These are phyloP conservation scores for Aurinia saxatilis DNA, from an alignment of 345 rosid genomes.

Conservation along the genomic window DNA sequence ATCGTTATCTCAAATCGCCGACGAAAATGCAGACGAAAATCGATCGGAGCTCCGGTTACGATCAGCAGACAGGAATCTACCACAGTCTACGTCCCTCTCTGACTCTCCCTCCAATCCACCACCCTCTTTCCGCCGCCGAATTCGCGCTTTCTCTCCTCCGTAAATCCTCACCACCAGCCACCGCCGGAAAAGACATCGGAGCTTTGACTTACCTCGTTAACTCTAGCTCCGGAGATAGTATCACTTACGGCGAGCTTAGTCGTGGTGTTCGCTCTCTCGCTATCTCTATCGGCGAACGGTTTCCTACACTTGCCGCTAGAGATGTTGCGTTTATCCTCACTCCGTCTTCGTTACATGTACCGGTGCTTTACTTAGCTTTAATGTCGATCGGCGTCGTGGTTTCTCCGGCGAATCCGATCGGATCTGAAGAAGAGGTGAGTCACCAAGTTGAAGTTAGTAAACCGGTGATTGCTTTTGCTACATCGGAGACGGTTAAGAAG, in stretches of 20 bases:
- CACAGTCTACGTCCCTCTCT: conserved; percentile 45
- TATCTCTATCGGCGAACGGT: conserved; percentile 31
- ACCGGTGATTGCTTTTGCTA: conserved; percentile 70
- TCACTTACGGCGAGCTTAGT: conserved; percentile 44
- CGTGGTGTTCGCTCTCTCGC: conserved; percentile 41
- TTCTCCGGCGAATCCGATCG: conserved; percentile 67
- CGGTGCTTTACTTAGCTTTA: conserved; percentile 63
- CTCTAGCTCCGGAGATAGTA: conserved; percentile 34
- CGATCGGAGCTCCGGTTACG: conserved; percentile 47
- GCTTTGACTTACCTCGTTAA: conserved; percentile 35
- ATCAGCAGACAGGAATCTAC: conserved; percentile 37
- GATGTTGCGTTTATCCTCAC: conserved; percentile 65
- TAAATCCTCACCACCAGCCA: conserved; percentile 23
- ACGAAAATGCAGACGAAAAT: conserved; percentile 23
- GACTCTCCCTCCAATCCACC: conserved; percentile 40
- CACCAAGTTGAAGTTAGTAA: conserved; percentile 48
- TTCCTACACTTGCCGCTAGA: conserved; percentile 34
- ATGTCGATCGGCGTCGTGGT: conserved; percentile 60
- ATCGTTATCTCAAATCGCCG: conserved; percentile 7
- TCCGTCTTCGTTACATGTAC: conserved; percentile 55
- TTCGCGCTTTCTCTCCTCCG: conserved; percentile 45
- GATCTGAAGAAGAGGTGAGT: conserved; percentile 49
- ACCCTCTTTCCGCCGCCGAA: conserved; percentile 48
- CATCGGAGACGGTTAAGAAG: conserved; percentile 38
- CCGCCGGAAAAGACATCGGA: conserved; percentile 20